Evolutionary conservation across 202 grass and related monocot species (phyloP).

Genomic region (Digitaria exilis): DNA sequence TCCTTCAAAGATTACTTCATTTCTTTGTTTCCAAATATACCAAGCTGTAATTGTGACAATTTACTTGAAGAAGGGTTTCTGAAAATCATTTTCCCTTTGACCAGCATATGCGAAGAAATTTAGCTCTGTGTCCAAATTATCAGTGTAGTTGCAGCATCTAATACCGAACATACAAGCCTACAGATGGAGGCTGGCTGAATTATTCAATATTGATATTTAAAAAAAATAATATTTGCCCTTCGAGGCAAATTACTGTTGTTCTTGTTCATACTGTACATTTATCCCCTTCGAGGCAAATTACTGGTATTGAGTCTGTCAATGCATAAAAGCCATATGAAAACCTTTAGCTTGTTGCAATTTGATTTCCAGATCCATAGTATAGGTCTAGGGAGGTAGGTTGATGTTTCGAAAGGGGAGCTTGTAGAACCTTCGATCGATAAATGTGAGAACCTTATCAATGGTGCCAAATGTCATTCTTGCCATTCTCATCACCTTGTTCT

Average conservation of each 20-base stretch:
- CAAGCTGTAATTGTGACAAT: too few species aligned
- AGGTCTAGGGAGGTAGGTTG: not conserved
- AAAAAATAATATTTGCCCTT: too few species aligned
- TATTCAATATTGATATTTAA: not conserved
- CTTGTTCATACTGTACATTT: too few species aligned
- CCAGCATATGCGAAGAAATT: not conserved
- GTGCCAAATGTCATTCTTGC: not conserved
- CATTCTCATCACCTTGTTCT: not conserved
- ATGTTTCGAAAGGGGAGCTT: not conserved
- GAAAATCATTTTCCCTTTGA: not conserved
- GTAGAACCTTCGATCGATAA: not conserved
- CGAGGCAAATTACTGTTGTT: too few species aligned
- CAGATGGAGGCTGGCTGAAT: not conserved
- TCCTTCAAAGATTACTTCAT: too few species aligned
- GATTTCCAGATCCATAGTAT: not conserved
- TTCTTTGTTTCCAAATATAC: too few species aligned
- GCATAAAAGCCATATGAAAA: not conserved
- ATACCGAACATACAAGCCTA: not conserved
- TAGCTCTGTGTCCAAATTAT: not conserved
- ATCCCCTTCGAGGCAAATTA: not conserved
- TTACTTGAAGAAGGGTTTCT: too few species aligned
- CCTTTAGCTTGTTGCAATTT: not conserved
- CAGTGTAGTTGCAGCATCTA: not conserved
- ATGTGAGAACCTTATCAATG: not conserved
- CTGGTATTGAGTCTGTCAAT: not conserved